Percentiles rank a stretch among this genome's conserved stretches.
phyloP scores from a whole-genome alignment of 169 alveolate genomes.

The Eimeria falciformis region DNA sequence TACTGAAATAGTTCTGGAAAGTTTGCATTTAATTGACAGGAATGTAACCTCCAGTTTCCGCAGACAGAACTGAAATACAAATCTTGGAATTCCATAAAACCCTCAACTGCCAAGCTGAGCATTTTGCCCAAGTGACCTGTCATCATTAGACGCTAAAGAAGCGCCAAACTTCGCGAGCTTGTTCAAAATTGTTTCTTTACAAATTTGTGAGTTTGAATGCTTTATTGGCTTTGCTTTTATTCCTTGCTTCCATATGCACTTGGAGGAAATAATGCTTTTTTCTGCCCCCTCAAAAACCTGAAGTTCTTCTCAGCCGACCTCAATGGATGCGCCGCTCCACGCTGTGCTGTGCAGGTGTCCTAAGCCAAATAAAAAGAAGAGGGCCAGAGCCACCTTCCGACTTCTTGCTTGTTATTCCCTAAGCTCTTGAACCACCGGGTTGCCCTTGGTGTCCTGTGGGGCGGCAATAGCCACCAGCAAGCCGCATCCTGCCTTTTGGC shows the following conservation, averaged over 20 bases:
- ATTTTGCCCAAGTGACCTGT: slow-evolving; percentile 71
- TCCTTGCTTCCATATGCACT: not conserved
- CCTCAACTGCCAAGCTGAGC: slow-evolving; percentile 38
- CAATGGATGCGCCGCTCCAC: not conserved
- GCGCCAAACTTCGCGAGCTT: not conserved
- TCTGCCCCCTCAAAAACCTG: not conserved
- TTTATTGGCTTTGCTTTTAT: no score
- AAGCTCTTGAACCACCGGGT: not conserved
- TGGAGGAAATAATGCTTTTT: not conserved
- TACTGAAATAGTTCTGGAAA: slow-evolving; percentile 31
- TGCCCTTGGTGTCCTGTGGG: slow-evolving; percentile 56
- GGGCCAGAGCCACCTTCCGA: slow-evolving; percentile 10
- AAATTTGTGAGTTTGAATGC: not conserved
- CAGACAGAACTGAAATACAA: slow-evolving; percentile 2
- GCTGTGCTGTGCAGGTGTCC: slow-evolving; percentile 44
- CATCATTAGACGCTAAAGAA: not conserved
- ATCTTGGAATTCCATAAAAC: slow-evolving; percentile 20
- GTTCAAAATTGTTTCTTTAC: not conserved
- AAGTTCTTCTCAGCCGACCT: not conserved
- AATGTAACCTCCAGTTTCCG: slow-evolving; percentile 28
- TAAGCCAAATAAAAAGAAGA: not conserved
- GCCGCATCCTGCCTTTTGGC: not conserved
- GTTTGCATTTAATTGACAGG: slow-evolving; percentile 59
- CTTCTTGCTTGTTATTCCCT: not conserved
- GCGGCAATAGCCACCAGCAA: slow-evolving; percentile 49